These are phyloP conservation scores for Paraglomus occultum DNA, from an alignment of 192 early-diverging fungal species.

Conservation along the genomic window DNA sequence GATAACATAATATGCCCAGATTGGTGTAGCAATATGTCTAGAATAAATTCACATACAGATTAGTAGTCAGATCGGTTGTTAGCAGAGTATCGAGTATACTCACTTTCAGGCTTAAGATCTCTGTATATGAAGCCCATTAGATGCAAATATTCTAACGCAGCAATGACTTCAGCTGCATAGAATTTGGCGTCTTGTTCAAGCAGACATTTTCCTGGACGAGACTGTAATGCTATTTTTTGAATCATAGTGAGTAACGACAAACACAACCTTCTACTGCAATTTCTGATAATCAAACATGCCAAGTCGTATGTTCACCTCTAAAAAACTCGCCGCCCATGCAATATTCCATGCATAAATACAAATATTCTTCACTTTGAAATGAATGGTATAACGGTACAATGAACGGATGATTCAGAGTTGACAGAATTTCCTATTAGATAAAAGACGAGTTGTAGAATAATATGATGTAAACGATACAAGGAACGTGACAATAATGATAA, in stretches of 20 bases:
- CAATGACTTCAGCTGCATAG: slow-evolving; percentile 96
- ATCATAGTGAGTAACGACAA: background rate
- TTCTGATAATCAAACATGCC: background rate
- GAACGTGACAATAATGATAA: slow-evolving; percentile 42
- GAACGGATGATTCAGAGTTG: slow-evolving; percentile 87
- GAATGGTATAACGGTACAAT: slow-evolving; percentile 86
- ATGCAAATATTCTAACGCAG: slow-evolving; percentile 95
- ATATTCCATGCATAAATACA: slow-evolving; percentile 89
- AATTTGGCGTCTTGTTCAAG: slow-evolving; percentile 90
- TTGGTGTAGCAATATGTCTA: slow-evolving; percentile 87
- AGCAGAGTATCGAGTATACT: slow-evolving; percentile 32
- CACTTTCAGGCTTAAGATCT: slow-evolving; percentile 97
- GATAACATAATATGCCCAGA: slow-evolving; percentile 96
- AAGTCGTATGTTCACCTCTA: slow-evolving; percentile 44
- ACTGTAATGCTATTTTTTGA: slow-evolving; percentile 65
- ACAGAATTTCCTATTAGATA: slow-evolving; percentile 49
- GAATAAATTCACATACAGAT: background rate
- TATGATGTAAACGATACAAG: too few species aligned
- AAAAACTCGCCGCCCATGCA: slow-evolving; percentile 91
- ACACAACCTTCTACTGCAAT: background rate
- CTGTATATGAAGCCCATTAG: slow-evolving; percentile 96
- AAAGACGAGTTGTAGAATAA: background rate
- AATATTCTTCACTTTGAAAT: slow-evolving; percentile 82
- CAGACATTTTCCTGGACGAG: slow-evolving; percentile 83
- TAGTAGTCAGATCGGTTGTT: background rate